A percentile compares a stretch with the other conserved stretches of the same genome.
These are phyloP conservation scores for Kalaharituber pfeilii DNA, from an alignment of 2,329 filamentous ascomycete genomes.

Conservation along the genomic window DNA sequence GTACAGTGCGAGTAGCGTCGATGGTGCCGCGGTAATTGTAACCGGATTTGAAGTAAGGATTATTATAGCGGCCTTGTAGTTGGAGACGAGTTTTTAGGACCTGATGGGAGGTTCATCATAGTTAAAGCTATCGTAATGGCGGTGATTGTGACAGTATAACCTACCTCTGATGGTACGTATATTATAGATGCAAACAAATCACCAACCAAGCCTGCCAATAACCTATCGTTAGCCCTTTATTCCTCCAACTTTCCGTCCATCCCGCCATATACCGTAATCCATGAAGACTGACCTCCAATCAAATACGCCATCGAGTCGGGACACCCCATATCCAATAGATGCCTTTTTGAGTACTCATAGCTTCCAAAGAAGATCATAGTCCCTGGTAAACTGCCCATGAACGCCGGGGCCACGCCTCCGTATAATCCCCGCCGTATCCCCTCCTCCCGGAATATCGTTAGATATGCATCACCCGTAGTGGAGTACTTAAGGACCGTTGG, in stretches of 20 bases:
- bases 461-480: slow-evolving; percentile 75
- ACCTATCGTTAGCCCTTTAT: too few species aligned
- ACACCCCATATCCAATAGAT: slow-evolving; percentile 69
- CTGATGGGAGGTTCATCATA: slow-evolving; percentile 2
- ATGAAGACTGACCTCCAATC: slow-evolving; percentile 46
- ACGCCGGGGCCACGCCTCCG: slow-evolving; percentile 78
- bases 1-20: slow-evolving; percentile 59
- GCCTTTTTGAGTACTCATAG: slow-evolving; percentile 87
- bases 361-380: slow-evolving; percentile 91
- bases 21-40: slow-evolving; percentile 86
- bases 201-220: slow-evolving; percentile 57
- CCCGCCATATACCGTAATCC: neutral
- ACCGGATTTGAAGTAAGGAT: slow-evolving; percentile 79
- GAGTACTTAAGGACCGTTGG: slow-evolving; percentile 85
- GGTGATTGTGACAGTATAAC: slow-evolving; percentile 5
- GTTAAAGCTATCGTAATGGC: too few species aligned
- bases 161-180: slow-evolving; percentile 82
- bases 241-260: slow-evolving; percentile 1
- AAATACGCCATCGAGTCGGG: slow-evolving; percentile 75
- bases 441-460: slow-evolving; percentile 84
- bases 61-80: slow-evolving; percentile 86
- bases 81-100: slow-evolving; percentile 91
- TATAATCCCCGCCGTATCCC: slow-evolving; percentile 74
- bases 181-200: slow-evolving; percentile 82
- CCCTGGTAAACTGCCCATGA: slow-evolving; percentile 81